Percentiles rank a stretch among this genome's conserved stretches.
Conservation (phyloP, 2,329 filamentous ascomycete species). For the Talaromyces pinophilus region DNA sequence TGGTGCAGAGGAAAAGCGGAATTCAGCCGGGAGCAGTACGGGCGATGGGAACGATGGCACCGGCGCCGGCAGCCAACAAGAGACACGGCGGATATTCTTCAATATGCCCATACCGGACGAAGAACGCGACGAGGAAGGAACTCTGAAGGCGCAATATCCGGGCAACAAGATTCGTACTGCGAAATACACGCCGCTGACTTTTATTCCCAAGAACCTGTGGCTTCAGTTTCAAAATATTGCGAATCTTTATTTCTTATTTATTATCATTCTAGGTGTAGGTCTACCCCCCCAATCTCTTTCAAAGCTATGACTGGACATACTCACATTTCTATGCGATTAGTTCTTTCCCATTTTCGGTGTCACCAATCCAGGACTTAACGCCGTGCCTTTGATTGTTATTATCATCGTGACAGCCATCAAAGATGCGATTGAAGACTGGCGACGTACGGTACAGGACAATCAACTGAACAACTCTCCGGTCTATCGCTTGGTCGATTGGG, state of each 20-base stretch:
- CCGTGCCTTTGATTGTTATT: conserved; percentile 91
- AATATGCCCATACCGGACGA: conserved; percentile 76
- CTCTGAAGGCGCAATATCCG: conserved; percentile 68
- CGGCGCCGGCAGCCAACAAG: conserved; percentile 30
- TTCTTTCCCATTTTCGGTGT: conserved; percentile 96
- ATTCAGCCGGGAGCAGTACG: conserved; percentile 45
- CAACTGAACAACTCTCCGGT: conserved; percentile 96
- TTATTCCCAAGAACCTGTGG: conserved; percentile 94
- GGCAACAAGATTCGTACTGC: conserved; percentile 97
- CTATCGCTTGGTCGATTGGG: conserved; percentile 82
- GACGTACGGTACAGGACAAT: conserved; percentile 85
- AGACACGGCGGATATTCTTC: conserved; percentile 72
- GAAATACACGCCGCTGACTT: conserved; percentile 94
- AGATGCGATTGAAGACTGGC: conserved; percentile 93
- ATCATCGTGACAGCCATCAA: conserved; percentile 85
- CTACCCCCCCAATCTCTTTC: background rate
- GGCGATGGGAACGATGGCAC: conserved; percentile 34
- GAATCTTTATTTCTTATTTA: conserved; percentile 97
- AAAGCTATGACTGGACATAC: conserved; percentile 12
- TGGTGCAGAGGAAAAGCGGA: conserved; percentile 67
- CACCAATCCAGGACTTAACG: conserved; percentile 82
- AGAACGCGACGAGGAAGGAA: conserved; percentile 77
- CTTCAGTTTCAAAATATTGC: conserved; percentile 98
- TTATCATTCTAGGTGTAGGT: conserved; percentile 91
- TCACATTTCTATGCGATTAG: conserved; percentile 52